Base-by-base conservation (phyloP, 345 rosid species). In the Litchi chinensis region DNA sequence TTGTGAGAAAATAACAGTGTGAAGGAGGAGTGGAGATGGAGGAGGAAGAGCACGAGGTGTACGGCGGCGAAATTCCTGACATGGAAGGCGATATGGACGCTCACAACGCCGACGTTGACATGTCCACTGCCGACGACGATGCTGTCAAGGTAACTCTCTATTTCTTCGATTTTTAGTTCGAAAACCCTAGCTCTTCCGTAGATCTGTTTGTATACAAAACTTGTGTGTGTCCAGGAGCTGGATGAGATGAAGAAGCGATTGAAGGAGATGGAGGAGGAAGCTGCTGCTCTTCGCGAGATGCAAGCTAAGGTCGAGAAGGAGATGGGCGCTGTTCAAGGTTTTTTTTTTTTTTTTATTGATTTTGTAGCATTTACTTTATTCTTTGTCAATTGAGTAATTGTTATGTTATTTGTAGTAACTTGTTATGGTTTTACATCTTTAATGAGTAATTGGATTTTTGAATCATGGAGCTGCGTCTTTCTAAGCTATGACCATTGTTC, bases 241-340 rank as follows among this genome's bases (percentile, higher is more conserved):
- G 97, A 94, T 79, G 98, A 96, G 87, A 93, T 96, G 99, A 96
- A 96, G 91, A 94, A 86, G 75, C 89, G 99, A 74, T 85, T 96
- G 87, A 94, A 93, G 86, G 98, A 94, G 86, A 96, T 94, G 91
- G 99, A 96, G 80, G 99, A 96, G 81, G 98, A 96, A 75, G 98
- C 98, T 19, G 96, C 97, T 16, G 97, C 98, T 79, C 95, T 96
- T 37, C 94, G 99, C 21, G 99, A 96, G 91, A 96, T 96, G 97
- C 98, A 96, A 83, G 94, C 94, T 70, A 96, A 96, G 83, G 99
- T 93, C 40, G 97, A 96, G 93, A 91, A 91, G 77, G 99, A 96
- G 67, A 96, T 94, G 97, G 99, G 98, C 70, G 90, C 92, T 59
- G 93, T 80, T 71, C 95, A 88, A 94, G 99, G 99, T 93, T 76